phyloP scores from a whole-genome alignment of 495 filamentous ascomycete species.

The Trichoderma asperelloides region DNA sequence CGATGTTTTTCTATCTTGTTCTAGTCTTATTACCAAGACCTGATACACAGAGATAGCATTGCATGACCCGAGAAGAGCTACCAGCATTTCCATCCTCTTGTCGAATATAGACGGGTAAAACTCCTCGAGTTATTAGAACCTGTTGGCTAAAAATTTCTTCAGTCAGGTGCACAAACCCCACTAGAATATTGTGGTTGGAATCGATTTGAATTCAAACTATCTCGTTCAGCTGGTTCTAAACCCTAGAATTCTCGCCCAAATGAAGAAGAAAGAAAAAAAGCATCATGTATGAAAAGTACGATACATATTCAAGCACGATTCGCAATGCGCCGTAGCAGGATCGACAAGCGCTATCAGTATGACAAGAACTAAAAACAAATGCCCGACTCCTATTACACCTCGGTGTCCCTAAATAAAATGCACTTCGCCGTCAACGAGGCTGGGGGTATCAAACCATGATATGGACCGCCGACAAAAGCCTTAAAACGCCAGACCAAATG shows the following conservation, averaged over 20 bases:
- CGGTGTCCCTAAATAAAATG: slow-evolving; percentile 1
- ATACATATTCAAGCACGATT: slow-evolving; percentile 4
- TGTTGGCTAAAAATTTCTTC: slow-evolving; percentile 2
- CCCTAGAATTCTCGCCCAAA: background rate
- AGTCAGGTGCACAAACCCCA: background rate
- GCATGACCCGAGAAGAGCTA: background rate
- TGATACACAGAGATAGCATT: background rate
- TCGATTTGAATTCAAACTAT: background rate
- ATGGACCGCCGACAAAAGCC: slow-evolving; percentile 7
- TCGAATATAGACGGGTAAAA: background rate
- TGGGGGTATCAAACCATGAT: slow-evolving; percentile 11
- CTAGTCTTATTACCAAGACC: background rate
- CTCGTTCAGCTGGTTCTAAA: background rate
- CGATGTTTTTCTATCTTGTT: background rate
- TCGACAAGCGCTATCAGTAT: background rate
- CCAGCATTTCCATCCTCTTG: background rate
- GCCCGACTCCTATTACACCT: slow-evolving; percentile 8
- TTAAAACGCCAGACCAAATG: slow-evolving; percentile 9
- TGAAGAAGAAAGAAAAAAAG: background rate
- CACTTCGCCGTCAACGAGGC: slow-evolving; percentile 8
- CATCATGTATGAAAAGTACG: background rate
- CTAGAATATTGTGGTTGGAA: background rate
- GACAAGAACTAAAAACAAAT: slow-evolving; percentile 8
- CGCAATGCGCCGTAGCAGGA: background rate
- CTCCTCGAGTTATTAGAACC: background rate